Percentiles rank a stretch among this genome's conserved stretches.
phyloP scores from a whole-genome alignment of 2,329 filamentous ascomycete genomes.

The Calcarisporium arbuscula region DNA sequence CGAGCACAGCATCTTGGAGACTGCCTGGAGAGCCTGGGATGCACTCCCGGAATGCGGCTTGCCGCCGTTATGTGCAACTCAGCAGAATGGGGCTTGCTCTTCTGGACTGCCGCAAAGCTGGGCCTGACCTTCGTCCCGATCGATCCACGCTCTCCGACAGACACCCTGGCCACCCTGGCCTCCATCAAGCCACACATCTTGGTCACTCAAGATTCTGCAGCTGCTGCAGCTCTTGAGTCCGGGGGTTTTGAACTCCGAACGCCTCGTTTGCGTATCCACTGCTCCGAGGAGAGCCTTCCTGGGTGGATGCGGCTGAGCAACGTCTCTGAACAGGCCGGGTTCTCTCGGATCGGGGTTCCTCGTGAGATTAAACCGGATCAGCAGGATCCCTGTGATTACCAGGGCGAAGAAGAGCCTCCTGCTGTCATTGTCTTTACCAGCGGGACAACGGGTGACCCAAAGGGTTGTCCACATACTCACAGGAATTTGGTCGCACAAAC shows the following conservation, averaged over 20 bases:
- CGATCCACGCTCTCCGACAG: conserved; percentile 19
- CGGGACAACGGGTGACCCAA: conserved; percentile 41
- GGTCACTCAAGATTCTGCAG: conserved; percentile 24
- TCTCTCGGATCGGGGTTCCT: background rate
- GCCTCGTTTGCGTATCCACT: conserved; percentile 16
- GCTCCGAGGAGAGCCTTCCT: conserved; percentile 10
- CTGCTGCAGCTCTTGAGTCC: conserved; percentile 13
- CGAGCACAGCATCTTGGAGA: conserved; percentile 19
- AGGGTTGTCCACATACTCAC: conserved; percentile 37
- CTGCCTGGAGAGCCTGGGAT: conserved; percentile 16
- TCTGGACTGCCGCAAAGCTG: conserved; percentile 30
- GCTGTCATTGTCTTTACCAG: conserved; percentile 42
- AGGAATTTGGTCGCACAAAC: conserved; percentile 31
- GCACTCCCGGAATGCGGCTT: conserved; percentile 21
- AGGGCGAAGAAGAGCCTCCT: conserved; percentile 13
- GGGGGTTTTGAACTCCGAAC: conserved; percentile 1
- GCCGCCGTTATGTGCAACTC: conserved; percentile 28
- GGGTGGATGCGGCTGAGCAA: conserved; percentile 16
- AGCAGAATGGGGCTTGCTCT: conserved; percentile 30
- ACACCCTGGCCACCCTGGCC: conserved; percentile 18
- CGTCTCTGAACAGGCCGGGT: conserved; percentile 3
- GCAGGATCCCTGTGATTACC: conserved; percentile 3
- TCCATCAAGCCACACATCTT: conserved; percentile 20
- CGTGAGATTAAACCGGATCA: conserved; percentile 4
- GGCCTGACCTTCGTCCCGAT: conserved; percentile 27